Conservation (phyloP, 2,329 filamentous ascomycete genomes). For the Geoglossum cookeanum region DNA sequence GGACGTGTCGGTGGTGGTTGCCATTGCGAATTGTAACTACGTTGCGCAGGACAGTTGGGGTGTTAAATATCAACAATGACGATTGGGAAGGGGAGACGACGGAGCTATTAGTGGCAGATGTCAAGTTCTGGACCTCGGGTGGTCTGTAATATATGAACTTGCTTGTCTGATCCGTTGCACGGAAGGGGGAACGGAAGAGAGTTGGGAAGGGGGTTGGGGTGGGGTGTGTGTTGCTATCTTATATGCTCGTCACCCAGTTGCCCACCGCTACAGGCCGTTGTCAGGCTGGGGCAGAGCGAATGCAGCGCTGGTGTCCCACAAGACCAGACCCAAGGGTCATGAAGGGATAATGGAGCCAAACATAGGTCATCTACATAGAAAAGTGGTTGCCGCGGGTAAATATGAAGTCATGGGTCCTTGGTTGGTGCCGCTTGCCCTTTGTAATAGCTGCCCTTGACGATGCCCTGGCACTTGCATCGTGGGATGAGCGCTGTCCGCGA, state of each 20-base stretch:
- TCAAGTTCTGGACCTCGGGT: not conserved
- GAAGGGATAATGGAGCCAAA: not conserved
- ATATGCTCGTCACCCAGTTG: not conserved
- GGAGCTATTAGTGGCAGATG: not conserved
- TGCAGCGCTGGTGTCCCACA: too few relatives aligned
- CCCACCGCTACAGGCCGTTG: not conserved
- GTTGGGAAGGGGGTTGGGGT: too few relatives aligned
- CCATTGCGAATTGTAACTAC: not conserved
- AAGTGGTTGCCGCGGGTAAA: not conserved
- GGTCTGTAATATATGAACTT: not conserved
- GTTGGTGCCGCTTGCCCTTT: not conserved
- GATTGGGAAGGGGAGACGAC: not conserved
- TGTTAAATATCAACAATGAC: not conserved
- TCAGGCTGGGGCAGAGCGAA: too few relatives aligned
- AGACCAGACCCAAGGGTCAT: too few relatives aligned
- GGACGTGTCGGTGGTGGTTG: not conserved
- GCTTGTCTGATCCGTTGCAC: not conserved
- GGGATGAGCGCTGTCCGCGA: not conserved
- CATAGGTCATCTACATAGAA: not conserved
- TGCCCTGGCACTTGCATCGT: not conserved
- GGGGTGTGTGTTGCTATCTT: not conserved
- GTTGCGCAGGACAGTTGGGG: not conserved
- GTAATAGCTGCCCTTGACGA: not conserved
- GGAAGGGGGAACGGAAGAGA: not conserved
- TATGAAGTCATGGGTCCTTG: constrained; percentile 1